phyloP scores from a whole-genome alignment of 2,329 filamentous ascomycete genomes.

The Calycina herbarum region DNA sequence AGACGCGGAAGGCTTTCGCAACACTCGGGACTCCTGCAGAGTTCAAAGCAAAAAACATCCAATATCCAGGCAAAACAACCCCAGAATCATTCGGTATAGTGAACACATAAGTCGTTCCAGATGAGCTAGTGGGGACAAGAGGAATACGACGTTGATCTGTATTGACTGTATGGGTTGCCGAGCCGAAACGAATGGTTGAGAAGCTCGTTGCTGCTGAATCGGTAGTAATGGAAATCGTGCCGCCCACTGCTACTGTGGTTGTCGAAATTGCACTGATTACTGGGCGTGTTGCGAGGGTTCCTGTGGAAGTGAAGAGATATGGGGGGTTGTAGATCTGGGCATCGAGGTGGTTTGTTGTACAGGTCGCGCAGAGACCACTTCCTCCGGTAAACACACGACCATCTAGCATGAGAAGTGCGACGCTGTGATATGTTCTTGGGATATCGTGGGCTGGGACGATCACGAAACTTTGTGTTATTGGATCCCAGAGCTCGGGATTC shows the following conservation, averaged over 20 bases:
- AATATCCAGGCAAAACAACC: conserved; percentile 6
- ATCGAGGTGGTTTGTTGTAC: conserved; percentile 52
- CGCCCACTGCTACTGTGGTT: conserved; percentile 36
- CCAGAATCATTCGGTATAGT: background rate
- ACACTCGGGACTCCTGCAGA: conserved; percentile 6
- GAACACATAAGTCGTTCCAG: conserved; percentile 23
- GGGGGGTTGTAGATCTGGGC: conserved; percentile 56
- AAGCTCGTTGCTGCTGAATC: conserved; percentile 37
- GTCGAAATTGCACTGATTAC: conserved; percentile 38
- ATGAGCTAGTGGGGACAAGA: conserved; percentile 27
- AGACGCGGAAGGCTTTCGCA: conserved; percentile 2
- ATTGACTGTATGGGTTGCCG: conserved; percentile 55
- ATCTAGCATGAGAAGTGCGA: conserved; percentile 51
- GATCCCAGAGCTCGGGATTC: conserved; percentile 49
- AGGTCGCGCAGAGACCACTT: conserved; percentile 53
- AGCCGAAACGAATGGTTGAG: conserved; percentile 50
- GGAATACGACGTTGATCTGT: conserved; percentile 57
- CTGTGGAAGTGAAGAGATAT: conserved; percentile 52
- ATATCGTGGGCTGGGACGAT: conserved; percentile 42
- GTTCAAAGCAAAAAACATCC: conserved; percentile 11
- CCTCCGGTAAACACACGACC: conserved; percentile 52
- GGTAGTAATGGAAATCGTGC: conserved; percentile 38
- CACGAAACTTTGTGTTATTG: conserved; percentile 42
- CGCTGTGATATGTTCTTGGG: conserved; percentile 49
- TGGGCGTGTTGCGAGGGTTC: conserved; percentile 44